These are phyloP conservation scores for Thyridium curvatum DNA, from an alignment of 2,329 filamentous ascomycete genomes.

Conservation along the genomic window DNA sequence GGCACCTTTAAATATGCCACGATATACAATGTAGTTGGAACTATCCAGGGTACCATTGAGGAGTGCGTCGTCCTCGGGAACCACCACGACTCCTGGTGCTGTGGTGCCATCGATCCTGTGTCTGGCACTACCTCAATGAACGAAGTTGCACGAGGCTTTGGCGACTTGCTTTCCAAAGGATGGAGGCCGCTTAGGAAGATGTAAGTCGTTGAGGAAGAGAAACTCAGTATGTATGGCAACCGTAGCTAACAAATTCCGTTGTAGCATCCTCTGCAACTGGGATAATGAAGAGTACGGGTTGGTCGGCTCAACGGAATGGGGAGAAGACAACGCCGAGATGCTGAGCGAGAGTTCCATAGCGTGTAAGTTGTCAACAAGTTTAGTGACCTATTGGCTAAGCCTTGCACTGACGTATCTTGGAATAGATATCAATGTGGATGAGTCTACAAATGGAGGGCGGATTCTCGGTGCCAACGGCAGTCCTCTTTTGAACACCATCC, in stretches of 20 bases:
- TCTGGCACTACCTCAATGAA: slow-evolving; percentile 87
- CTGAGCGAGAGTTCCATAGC: slow-evolving; percentile 63
- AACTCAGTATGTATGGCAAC: no score
- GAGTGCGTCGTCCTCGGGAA: slow-evolving; percentile 84
- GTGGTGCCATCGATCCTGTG: slow-evolving; percentile 79
- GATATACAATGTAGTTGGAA: no score
- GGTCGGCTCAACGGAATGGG: slow-evolving; percentile 78
- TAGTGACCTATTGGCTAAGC: no score
- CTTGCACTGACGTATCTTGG: no score
- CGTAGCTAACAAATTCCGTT: no score
- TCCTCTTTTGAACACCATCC: slow-evolving; percentile 44
- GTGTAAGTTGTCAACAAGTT: slow-evolving; percentile 22
- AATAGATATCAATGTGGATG: slow-evolving; percentile 65
- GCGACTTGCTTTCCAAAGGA: slow-evolving; percentile 66
- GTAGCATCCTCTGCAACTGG: slow-evolving; percentile 66
- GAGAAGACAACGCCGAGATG: slow-evolving; percentile 77
- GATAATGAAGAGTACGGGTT: slow-evolving; percentile 75
- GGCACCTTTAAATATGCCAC: no score
- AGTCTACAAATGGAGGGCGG: slow-evolving; percentile 41
- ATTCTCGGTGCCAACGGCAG: slow-evolving; percentile 53
- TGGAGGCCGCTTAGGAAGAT: slow-evolving; percentile 91
- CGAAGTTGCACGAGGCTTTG: slow-evolving; percentile 81
- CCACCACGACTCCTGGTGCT: slow-evolving; percentile 88
- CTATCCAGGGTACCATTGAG: neutral
- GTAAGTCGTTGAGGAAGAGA: slow-evolving; percentile 6